Conservation (phyloP, 257 asterid genomes). For the Solanum virginianum region DNA sequence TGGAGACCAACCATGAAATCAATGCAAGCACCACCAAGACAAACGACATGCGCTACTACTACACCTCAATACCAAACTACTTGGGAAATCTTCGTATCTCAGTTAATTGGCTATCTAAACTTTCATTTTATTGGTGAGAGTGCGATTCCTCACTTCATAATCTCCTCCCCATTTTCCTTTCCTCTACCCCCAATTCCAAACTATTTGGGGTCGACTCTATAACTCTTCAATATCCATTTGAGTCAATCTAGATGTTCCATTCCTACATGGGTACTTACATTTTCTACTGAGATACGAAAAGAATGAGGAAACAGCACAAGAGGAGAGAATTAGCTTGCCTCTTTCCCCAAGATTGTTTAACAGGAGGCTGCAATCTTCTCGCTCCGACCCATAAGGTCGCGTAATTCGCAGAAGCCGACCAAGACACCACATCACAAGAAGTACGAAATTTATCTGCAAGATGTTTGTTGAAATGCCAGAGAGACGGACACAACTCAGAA, state of each 20-base stretch:
- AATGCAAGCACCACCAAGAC: neutral
- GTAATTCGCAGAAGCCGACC: constrained; percentile 60
- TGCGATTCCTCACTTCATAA: neutral
- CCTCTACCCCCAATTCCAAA: neutral
- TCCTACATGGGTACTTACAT: neutral
- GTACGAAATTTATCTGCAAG: constrained; percentile 29
- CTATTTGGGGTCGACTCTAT: neutral
- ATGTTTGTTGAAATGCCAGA: neutral
- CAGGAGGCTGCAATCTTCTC: constrained; percentile 23
- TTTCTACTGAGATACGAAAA: neutral
- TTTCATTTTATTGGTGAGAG: neutral
- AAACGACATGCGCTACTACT: neutral
- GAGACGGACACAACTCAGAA: neutral
- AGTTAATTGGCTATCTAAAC: neutral
- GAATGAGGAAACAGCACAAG: neutral
- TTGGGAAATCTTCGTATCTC: neutral
- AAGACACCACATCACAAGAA: constrained; percentile 19
- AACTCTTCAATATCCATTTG: neutral
- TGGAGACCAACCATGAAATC: neutral
- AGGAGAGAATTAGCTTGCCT: constrained; percentile 25
- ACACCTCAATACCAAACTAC: neutral
- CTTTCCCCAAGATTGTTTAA: constrained; percentile 17
- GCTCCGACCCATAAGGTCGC: constrained; percentile 38
- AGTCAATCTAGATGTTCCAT: neutral
- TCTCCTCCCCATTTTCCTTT: neutral